A percentile compares a stretch with the other conserved stretches of the same genome.
Conservation (phyloP, 2,329 filamentous ascomycete species). For the Cladosporium oxysporum region DNA sequence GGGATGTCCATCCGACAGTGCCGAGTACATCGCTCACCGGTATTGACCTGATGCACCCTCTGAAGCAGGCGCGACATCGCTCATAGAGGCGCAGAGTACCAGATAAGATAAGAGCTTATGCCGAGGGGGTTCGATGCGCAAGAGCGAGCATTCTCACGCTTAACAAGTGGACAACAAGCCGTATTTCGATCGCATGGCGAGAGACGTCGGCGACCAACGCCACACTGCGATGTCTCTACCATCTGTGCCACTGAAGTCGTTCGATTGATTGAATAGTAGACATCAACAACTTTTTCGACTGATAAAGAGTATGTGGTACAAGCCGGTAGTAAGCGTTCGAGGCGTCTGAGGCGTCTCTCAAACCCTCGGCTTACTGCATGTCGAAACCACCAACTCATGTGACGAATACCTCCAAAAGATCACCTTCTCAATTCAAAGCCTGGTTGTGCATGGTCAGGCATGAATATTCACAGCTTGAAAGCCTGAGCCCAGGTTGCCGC, state of each 20-base stretch:
- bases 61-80: background rate
- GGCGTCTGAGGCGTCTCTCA: background rate
- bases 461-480: background rate
- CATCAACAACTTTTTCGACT: background rate
- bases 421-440: background rate
- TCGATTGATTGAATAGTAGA: background rate
- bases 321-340: background rate
- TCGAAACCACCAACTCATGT: background rate
- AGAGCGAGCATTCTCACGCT: background rate
- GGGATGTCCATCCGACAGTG: background rate
- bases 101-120: slow-evolving; percentile 7
- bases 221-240: no score
- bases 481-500: background rate
- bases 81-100: background rate
- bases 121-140: background rate
- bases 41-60: background rate
- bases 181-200: background rate
- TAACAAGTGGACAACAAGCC: background rate
- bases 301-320: background rate
- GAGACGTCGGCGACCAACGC: background rate
- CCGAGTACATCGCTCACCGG: background rate
- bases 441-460: background rate
- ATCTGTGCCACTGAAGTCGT: background rate
- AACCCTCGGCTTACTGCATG: background rate
- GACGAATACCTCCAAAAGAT: background rate